Conservation (phyloP, 1,284 basidiomycete species). For the Boletus subluridellus region DNA sequence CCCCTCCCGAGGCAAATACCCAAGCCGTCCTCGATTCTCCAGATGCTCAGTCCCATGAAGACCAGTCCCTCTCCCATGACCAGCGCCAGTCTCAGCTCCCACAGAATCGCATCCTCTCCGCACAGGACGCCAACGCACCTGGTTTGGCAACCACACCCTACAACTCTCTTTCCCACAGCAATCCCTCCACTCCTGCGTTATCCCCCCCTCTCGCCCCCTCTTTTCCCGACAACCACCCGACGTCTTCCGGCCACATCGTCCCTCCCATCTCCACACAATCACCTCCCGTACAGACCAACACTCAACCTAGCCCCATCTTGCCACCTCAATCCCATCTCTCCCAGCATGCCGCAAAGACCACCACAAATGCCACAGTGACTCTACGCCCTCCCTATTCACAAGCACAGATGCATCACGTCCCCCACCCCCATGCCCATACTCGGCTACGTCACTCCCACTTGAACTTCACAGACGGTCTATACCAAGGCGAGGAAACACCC, state of each 20-base stretch:
- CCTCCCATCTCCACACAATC: conserved; percentile 23
- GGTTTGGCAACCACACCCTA: conserved; percentile 13
- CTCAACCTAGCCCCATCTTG: conserved; percentile 21
- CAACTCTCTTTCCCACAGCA: conserved; percentile 16
- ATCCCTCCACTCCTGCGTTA: conserved; percentile 21
- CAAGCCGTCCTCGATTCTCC: conserved; percentile 11
- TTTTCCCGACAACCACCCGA: conserved; percentile 21
- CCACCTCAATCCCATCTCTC: conserved; percentile 16
- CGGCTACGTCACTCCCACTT: conserved; percentile 56
- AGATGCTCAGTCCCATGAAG: conserved; percentile 10
- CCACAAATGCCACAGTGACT: conserved; percentile 39
- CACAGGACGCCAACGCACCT: conserved; percentile 12
- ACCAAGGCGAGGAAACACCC: conserved; percentile 34
- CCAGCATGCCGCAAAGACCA: conserved; percentile 25
- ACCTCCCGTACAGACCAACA: conserved; percentile 21
- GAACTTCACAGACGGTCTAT: conserved; percentile 46
- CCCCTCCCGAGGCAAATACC: conserved; percentile 18
- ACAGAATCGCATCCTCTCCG: conserved; percentile 22
- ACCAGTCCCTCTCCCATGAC: conserved; percentile 11
- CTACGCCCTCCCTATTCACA: conserved; percentile 52
- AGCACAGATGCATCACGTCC: conserved; percentile 67
- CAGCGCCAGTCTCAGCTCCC: conserved; percentile 18
- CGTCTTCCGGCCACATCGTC: conserved; percentile 11
- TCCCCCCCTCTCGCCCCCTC: conserved; percentile 20
- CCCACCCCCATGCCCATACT: conserved; percentile 71